Conservation (phyloP, 192 early-diverging fungal genomes). For the Martensiomyces pterosporus region DNA sequence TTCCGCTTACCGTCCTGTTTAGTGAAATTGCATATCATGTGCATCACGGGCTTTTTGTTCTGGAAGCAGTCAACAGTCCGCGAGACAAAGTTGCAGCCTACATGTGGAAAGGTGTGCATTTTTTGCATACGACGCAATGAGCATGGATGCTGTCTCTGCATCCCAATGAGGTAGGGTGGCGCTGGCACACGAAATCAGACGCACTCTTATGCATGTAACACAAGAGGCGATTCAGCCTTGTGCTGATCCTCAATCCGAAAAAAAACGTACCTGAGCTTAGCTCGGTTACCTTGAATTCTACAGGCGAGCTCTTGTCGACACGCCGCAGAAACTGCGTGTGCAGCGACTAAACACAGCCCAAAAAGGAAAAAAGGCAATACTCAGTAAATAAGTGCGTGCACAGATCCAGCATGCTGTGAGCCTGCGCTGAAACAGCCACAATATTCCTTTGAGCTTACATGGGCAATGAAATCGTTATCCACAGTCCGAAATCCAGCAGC, state of each 20-base stretch:
- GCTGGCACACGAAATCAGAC: too few species aligned
- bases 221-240: too few species aligned
- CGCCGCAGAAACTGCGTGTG: slow-evolving; percentile 21
- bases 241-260: too few species aligned
- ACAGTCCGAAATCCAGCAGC: slow-evolving; percentile 22
- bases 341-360: slow-evolving; percentile 19
- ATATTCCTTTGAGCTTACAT: slow-evolving; percentile 7
- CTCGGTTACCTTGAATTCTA: slow-evolving; percentile 6
- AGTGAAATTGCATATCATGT: slow-evolving; percentile 23
- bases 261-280: too few species aligned
- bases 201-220: slow-evolving; percentile 4
- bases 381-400: too few species aligned
- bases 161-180: too few species aligned
- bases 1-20: background rate
- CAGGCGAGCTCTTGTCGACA: slow-evolving; percentile 3
- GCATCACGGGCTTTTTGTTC: slow-evolving; percentile 12
- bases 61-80: slow-evolving; percentile 12
- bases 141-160: too few species aligned
- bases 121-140: too few species aligned
- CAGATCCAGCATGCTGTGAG: too few species aligned
- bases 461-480: slow-evolving; percentile 9
- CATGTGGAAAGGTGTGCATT: too few species aligned
- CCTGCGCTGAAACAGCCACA: too few species aligned
- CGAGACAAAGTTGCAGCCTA: background rate
- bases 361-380: too few species aligned